These are phyloP conservation scores for Antitrichia curtipendula DNA, from an alignment of 225 moss, liverwort and hornwort genomes.

Conservation along the genomic window DNA sequence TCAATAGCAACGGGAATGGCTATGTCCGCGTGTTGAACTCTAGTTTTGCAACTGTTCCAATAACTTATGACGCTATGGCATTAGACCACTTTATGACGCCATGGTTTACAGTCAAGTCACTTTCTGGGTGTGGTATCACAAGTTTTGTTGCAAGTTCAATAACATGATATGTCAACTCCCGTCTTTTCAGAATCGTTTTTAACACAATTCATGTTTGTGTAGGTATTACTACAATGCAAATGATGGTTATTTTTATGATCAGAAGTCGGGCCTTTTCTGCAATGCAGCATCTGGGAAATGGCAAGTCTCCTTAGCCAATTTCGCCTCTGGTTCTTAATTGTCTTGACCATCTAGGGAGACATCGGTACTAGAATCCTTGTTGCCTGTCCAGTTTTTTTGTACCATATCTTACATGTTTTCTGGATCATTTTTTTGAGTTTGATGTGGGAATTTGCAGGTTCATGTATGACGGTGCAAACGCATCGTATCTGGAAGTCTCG, in stretches of 20 bases:
- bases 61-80: neutral
- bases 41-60: neutral
- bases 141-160: neutral
- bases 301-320: conserved; percentile 1
- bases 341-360: neutral
- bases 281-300: conserved; percentile 77
- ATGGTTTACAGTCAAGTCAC: neutral
- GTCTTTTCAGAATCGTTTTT: neutral
- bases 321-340: neutral
- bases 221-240: conserved; percentile 83
- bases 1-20: neutral
- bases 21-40: neutral
- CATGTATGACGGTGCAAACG: conserved; percentile 29
- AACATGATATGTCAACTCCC: neutral
- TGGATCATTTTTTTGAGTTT: neutral
- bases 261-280: conserved; percentile 67
- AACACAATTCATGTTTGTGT: neutral
- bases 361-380: neutral
- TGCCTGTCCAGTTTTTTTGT: neutral
- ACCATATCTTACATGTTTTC: neutral
- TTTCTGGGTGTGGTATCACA: neutral
- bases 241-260: conserved; percentile 85
- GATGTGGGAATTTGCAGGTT: conserved; percentile 30
- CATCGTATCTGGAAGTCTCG: conserved; percentile 30
- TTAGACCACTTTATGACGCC: neutral